Evolutionary conservation across 2,329 filamentous ascomycete species (phyloP).

Genomic region (Phoma sp.): DNA sequence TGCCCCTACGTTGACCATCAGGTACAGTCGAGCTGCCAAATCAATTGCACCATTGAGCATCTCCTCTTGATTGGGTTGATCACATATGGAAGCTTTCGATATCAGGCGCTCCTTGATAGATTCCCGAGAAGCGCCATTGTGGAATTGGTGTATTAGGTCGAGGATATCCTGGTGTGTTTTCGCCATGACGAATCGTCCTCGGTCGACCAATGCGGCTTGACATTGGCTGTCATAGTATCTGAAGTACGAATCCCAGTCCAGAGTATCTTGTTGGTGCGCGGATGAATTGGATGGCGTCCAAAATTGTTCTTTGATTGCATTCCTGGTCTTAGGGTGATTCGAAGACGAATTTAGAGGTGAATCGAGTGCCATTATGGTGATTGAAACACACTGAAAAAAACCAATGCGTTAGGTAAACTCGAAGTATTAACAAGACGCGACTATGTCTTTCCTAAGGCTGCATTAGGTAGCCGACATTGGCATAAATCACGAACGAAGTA

Average conservation of each 20-base stretch:
- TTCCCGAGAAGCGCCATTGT: background rate
- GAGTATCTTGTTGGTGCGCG: background rate
- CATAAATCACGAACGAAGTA: too few species aligned
- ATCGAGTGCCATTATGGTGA: background rate
- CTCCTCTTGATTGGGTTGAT: background rate
- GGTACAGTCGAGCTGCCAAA: background rate
- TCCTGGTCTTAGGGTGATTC: background rate
- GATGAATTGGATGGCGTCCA: background rate
- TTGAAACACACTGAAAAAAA: too few species aligned
- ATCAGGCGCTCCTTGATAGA: background rate
- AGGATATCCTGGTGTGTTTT: background rate
- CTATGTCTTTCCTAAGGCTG: too few species aligned
- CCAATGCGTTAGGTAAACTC: too few species aligned
- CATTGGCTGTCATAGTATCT: background rate
- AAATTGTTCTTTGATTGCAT: background rate
- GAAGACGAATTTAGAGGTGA: background rate
- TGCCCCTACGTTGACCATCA: background rate
- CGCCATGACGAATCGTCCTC: background rate
- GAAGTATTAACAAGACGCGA: too few species aligned
- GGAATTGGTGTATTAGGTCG: background rate
- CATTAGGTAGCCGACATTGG: too few species aligned
- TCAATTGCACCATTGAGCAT: background rate
- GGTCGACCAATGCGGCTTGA: background rate
- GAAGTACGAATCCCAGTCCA: background rate
- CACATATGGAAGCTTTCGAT: background rate